Evolutionary conservation across 2,329 filamentous ascomycete genomes (phyloP).

Genomic region (Trichoderma cornu-damae): DNA sequence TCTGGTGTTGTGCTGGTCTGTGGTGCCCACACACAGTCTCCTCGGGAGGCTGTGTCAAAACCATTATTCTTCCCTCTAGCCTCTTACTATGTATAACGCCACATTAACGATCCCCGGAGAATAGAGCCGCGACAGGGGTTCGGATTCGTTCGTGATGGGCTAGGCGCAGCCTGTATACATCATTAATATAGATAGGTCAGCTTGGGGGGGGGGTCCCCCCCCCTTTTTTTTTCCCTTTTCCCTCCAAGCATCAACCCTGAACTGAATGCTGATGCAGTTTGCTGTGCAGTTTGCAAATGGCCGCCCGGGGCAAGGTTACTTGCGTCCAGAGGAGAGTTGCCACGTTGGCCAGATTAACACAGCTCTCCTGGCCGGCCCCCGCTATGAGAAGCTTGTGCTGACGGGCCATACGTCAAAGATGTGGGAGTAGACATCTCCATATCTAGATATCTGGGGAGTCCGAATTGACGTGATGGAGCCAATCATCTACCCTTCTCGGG

Average conservation of each 20-base stretch:
- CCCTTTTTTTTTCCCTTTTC: neutral
- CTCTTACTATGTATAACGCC: neutral
- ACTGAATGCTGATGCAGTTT: conserved; percentile 16
- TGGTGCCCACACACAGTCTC: neutral
- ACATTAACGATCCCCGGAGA: conserved; percentile 8
- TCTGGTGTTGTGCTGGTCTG: neutral
- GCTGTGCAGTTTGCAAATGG: conserved; percentile 18
- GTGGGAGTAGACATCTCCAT: conserved; percentile 4
- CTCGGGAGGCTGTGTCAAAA: neutral
- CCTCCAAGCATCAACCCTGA: neutral
- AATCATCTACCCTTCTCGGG: neutral
- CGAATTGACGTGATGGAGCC: neutral
- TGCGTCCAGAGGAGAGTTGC: conserved; percentile 18
- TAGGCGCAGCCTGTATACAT: conserved; percentile 3
- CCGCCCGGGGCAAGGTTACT: neutral
- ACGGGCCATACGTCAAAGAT: neutral
- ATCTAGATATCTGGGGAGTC: neutral
- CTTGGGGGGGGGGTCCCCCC: neutral
- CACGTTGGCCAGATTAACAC: conserved; percentile 18
- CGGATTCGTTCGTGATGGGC: neutral
- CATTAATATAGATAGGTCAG: neutral
- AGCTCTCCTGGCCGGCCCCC: conserved; percentile 16
- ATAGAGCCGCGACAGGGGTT: conserved; percentile 8
- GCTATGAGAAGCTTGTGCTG: conserved; percentile 12
- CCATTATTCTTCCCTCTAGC: neutral